Conservation (phyloP, 192 early-diverging fungal genomes). For the Backusella macrospora region DNA sequence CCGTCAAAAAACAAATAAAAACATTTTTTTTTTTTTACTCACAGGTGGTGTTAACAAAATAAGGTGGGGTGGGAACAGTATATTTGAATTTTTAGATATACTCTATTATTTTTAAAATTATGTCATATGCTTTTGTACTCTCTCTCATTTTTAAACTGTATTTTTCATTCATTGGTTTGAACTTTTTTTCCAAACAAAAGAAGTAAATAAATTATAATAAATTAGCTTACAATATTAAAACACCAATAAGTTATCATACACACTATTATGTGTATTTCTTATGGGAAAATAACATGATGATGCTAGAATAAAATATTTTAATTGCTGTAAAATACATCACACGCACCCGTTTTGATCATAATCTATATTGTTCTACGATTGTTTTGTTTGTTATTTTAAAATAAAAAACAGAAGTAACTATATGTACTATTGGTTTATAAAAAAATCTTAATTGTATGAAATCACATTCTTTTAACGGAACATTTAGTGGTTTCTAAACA, state of each 20-base stretch:
- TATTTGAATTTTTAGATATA: constrained; percentile 1
- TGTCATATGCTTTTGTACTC: constrained; percentile 11
- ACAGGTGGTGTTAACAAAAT: constrained; percentile 1
- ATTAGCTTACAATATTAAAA: not conserved
- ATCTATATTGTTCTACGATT: not conserved
- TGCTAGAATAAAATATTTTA: not conserved
- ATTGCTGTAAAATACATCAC: not conserved
- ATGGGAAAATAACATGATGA: not conserved
- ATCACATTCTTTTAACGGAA: not conserved
- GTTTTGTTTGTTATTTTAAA: not conserved
- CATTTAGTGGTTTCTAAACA: not conserved
- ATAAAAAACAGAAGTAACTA: not conserved
- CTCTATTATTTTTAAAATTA: not conserved
- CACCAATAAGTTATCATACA: no score
- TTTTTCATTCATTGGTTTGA: constrained; percentile 7
- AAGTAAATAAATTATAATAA: constrained; percentile 3
- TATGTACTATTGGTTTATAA: not conserved
- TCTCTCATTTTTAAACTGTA: no score
- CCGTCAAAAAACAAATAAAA: constrained; percentile 14
- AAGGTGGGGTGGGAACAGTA: constrained; percentile 15
- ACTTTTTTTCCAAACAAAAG: not conserved
- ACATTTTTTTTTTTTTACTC: not conserved
- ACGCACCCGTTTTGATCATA: not conserved
- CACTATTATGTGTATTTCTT: no score
- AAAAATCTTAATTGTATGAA: not conserved